These are phyloP conservation scores for Kuraishia borneana DNA, from an alignment of 805 yeast genomes.

Conservation along the genomic window DNA sequence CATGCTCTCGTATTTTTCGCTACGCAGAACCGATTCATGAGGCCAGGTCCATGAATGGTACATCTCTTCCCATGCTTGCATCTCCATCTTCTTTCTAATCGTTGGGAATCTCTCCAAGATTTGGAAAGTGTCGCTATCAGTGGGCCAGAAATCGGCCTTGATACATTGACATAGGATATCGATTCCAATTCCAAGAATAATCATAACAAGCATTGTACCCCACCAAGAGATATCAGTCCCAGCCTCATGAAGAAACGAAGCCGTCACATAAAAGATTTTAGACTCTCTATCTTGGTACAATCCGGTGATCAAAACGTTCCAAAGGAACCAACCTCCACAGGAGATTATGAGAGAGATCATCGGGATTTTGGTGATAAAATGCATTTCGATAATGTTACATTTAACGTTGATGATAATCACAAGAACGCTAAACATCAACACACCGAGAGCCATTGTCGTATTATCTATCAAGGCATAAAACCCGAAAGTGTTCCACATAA, in stretches of 20 bases:
- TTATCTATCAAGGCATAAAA: slow-evolving; percentile 55
- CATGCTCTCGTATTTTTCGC: slow-evolving; percentile 12
- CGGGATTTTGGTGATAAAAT: slow-evolving; percentile 56
- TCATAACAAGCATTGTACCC: slow-evolving; percentile 56
- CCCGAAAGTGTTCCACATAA: slow-evolving; percentile 64
- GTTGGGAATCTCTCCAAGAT: slow-evolving; percentile 59
- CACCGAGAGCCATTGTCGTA: slow-evolving; percentile 74
- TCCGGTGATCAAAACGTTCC: slow-evolving; percentile 71
- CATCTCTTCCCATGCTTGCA: slow-evolving; percentile 61
- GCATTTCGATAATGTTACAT: slow-evolving; percentile 74
- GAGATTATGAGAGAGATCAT: slow-evolving; percentile 58
- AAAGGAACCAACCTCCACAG: slow-evolving; percentile 72
- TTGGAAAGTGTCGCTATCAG: slow-evolving; percentile 73
- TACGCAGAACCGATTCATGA: slow-evolving; percentile 19
- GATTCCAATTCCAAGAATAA: slow-evolving; percentile 46
- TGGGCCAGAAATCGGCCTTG: slow-evolving; percentile 45
- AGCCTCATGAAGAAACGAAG: slow-evolving; percentile 59
- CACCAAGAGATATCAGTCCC: slow-evolving; percentile 83
- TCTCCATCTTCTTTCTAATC: slow-evolving; percentile 60
- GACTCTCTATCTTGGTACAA: slow-evolving; percentile 44
- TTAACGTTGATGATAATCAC: slow-evolving; percentile 68
- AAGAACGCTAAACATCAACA: slow-evolving; percentile 60
- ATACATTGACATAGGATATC: slow-evolving; percentile 56
- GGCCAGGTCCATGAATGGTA: slow-evolving; percentile 69
- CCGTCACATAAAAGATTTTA: slow-evolving; percentile 58